Evolutionary conservation across 2,329 filamentous ascomycete species (phyloP).

Genomic region (Colletotrichum musicola): DNA sequence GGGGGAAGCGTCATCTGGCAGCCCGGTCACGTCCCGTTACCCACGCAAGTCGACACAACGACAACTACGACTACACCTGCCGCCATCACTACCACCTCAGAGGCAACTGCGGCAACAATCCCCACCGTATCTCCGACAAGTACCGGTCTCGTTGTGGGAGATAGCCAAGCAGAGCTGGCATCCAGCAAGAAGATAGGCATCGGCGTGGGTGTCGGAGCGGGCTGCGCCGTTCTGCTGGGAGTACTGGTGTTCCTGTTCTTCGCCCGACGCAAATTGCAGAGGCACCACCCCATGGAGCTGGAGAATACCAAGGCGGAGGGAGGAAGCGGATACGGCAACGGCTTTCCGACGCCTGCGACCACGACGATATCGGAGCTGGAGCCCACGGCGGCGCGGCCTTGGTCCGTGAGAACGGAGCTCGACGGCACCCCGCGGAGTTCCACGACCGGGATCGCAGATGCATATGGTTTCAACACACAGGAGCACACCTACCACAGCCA

Average conservation of each 20-base stretch:
- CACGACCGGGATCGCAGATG: neutral
- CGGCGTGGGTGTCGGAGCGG: slow-evolving; percentile 40
- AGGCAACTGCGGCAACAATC: neutral
- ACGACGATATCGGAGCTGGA: slow-evolving; percentile 40
- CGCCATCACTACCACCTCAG: neutral
- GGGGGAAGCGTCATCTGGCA: slow-evolving; percentile 46
- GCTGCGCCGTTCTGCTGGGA: slow-evolving; percentile 41
- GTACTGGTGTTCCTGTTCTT: slow-evolving; percentile 41
- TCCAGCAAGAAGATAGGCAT: slow-evolving; percentile 44
- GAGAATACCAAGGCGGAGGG: slow-evolving; percentile 15
- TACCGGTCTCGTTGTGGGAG: neutral
- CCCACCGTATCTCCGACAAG: neutral
- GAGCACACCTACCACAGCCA: neutral
- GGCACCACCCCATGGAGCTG: neutral
- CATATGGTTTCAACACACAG: neutral
- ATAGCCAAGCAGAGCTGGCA: slow-evolving; percentile 37
- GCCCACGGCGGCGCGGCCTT: slow-evolving; percentile 39
- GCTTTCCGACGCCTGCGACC: slow-evolving; percentile 5
- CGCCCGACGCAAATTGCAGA: slow-evolving; percentile 32
- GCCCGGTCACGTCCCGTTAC: slow-evolving; percentile 43
- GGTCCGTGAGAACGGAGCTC: slow-evolving; percentile 42
- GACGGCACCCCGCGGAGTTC: slow-evolving; percentile 17
- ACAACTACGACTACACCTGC: neutral
- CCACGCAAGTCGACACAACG: neutral
- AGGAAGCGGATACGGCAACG: neutral